phyloP scores from a whole-genome alignment of 257 asterid species.

The Verbena officinalis region DNA sequence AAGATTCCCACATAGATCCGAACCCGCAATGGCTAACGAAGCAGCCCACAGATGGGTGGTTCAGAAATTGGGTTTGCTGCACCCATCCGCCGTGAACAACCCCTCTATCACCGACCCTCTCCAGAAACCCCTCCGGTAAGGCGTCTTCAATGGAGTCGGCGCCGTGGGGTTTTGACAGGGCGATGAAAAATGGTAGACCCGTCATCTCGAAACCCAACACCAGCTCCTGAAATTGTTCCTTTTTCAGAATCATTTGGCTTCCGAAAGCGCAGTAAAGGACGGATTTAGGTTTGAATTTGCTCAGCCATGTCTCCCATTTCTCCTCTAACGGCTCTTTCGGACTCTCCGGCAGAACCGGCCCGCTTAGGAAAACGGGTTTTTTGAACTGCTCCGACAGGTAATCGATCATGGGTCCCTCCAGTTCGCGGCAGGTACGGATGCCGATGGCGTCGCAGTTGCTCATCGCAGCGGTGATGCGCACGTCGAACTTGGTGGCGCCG shows the following conservation, averaged over 20 bases:
- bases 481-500: slow-evolving; percentile 53
- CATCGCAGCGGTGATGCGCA: slow-evolving; percentile 52
- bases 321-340: slow-evolving; percentile 43
- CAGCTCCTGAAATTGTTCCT: slow-evolving; percentile 61
- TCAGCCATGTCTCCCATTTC: slow-evolving; percentile 61
- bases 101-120: slow-evolving; percentile 57
- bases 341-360: slow-evolving; percentile 64
- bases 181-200: slow-evolving; percentile 64
- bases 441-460: slow-evolving; percentile 60
- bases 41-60: slow-evolving; percentile 79
- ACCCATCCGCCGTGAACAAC: slow-evolving; percentile 74
- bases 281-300: slow-evolving; percentile 40
- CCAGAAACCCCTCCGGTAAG: slow-evolving; percentile 74
- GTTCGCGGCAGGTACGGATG: slow-evolving; percentile 66
- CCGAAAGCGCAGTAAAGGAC: slow-evolving; percentile 77
- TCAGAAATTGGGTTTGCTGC: slow-evolving; percentile 65
- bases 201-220: slow-evolving; percentile 73
- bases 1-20: slow-evolving; percentile 92
- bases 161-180: slow-evolving; percentile 65
- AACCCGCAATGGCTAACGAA: slow-evolving; percentile 89
- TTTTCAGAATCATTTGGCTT: slow-evolving; percentile 51
- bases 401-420: slow-evolving; percentile 68
- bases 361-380: slow-evolving; percentile 60
- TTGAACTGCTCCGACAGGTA: slow-evolving; percentile 56
- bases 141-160: slow-evolving; percentile 57